These are phyloP conservation scores for Microcos paniculata DNA, from an alignment of 345 rosid species.

Conservation along the genomic window DNA sequence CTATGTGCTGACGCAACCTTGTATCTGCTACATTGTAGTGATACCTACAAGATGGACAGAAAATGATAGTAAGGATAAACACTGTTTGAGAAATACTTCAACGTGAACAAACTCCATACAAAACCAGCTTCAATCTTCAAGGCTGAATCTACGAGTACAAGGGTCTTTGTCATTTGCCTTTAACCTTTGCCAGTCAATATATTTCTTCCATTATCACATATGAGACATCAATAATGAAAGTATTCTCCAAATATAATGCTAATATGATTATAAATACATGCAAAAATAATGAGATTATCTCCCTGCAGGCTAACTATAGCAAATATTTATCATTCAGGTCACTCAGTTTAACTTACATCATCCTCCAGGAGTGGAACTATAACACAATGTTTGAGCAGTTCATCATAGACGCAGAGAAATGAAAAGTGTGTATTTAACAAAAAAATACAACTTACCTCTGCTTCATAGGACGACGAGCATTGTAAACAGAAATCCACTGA, in stretches of 20 bases:
- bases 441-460: conserved; percentile 53
- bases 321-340: background rate
- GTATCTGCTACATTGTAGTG: conserved; percentile 90
- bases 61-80: background rate
- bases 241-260: background rate
- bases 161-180: background rate
- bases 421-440: background rate
- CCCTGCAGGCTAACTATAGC: background rate
- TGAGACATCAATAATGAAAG: background rate
- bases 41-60: conserved; percentile 54
- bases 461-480: conserved; percentile 94
- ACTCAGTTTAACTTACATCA: background rate
- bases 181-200: background rate
- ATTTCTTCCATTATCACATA: background rate
- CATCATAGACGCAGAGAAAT: background rate
- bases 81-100: background rate
- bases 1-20: conserved; percentile 78
- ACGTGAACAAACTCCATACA: background rate
- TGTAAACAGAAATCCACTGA: conserved; percentile 93
- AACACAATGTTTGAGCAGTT: background rate
- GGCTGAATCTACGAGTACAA: background rate
- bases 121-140: background rate
- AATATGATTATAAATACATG: background rate
- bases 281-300: background rate
- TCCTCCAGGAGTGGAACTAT: background rate